Conservation (phyloP, 129 eudicot species). For the Escallonia rubra region DNA sequence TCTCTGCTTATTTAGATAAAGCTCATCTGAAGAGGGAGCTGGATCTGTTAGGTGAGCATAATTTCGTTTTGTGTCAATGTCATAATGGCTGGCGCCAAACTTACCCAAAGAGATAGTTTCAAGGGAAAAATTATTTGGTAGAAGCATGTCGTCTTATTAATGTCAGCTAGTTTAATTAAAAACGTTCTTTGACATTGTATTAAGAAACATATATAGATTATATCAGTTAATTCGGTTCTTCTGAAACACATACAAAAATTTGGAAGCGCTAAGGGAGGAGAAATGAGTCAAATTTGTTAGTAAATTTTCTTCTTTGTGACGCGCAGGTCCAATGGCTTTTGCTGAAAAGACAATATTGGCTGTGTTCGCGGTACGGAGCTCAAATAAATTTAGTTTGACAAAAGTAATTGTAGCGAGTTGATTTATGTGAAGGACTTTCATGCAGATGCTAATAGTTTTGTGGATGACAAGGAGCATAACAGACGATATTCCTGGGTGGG, state of each 20-base stretch:
- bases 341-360: slow-evolving; percentile 77
- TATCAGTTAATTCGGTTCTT: too few relatives aligned
- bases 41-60: slow-evolving; percentile 56
- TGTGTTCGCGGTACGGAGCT: slow-evolving; percentile 51
- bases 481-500: slow-evolving; percentile 90
- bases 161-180: too few relatives aligned
- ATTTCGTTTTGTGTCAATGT: too few relatives aligned
- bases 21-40: slow-evolving; percentile 73
- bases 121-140: too few relatives aligned
- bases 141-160: too few relatives aligned
- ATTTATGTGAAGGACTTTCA: background rate
- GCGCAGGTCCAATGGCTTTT: slow-evolving; percentile 85
- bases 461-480: slow-evolving; percentile 97
- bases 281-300: too few relatives aligned
- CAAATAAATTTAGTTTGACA: too few relatives aligned
- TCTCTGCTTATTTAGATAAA: slow-evolving; percentile 61
- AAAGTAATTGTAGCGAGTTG: too few relatives aligned
- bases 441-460: slow-evolving; percentile 49
- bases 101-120: too few relatives aligned
- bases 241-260: too few relatives aligned
- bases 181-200: background rate
- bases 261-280: too few relatives aligned
- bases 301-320: background rate
- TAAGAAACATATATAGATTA: background rate
- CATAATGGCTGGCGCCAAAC: too few relatives aligned